A percentile compares a stretch with the other conserved stretches of the same genome.
phyloP scores from a whole-genome alignment of 1,139 yeast genomes.

The Geotrichum reessii region DNA sequence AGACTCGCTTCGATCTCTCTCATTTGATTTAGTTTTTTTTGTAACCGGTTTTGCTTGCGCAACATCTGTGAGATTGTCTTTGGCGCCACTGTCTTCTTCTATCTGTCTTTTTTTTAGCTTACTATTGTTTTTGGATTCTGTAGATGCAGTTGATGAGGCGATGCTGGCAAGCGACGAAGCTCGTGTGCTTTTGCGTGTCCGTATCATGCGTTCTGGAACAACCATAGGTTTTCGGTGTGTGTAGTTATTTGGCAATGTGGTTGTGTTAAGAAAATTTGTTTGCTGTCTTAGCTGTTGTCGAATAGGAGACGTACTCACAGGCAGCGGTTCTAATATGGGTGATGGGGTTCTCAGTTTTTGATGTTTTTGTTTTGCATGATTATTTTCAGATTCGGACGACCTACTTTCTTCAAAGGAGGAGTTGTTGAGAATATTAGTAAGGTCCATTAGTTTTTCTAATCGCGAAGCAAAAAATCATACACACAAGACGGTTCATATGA shows the following conservation, averaged over 20 bases:
- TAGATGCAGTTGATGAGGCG: background rate
- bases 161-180: background rate
- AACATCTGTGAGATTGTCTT: background rate
- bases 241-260: background rate
- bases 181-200: background rate
- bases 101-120: background rate
- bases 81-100: background rate
- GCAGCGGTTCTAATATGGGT: background rate
- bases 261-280: background rate
- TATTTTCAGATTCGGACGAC: background rate
- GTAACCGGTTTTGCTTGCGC: background rate
- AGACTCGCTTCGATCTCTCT: background rate
- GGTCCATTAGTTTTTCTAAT: slow-evolving; percentile 9
- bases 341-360: background rate
- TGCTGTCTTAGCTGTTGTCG: background rate
- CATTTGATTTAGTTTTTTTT: background rate
- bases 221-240: background rate
- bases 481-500: background rate
- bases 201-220: background rate
- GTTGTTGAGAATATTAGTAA: slow-evolving; percentile 13
- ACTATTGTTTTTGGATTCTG: background rate
- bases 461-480: background rate
- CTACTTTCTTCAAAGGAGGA: slow-evolving; percentile 7
- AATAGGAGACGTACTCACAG: background rate
- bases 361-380: background rate